Base-by-base conservation (phyloP, 2,329 filamentous ascomycete species). In the Dissoconium aciculare region DNA sequence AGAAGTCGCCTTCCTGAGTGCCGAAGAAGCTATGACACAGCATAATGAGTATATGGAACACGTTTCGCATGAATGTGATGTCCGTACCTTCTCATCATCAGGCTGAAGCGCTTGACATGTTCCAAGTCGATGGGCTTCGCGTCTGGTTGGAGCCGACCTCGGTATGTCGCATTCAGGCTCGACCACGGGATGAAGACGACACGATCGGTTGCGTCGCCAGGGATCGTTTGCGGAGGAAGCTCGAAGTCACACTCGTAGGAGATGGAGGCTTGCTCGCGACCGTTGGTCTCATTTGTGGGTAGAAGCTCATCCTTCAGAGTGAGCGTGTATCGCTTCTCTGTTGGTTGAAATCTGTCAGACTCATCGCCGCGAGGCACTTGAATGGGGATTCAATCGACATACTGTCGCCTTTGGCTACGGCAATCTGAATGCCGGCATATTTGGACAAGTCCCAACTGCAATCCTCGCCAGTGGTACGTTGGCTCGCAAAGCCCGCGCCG, bases 401-500 rank as follows among this genome's bases (percentile, higher is more conserved):
- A 55, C 63, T 62, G 47, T 81, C 77, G 11, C 63, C 59, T 27
- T 60, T 52, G 5, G 48, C 52, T 4, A 79, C 48, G 23, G 60
- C 49, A 4, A 83, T 42, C 39, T 64, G 52, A 14, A 83, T 55
- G 3, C 78, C 78, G 27, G 71, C 64, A 43, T 74, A 78, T 8
- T 43, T 47, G 1, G 66, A 67, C 5, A 89, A 55, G 44, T 89
- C 67, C 67, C 77, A 78, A 14, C 57, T 56, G 10, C 63, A 55
- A 23, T 66, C 57, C 5, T 72, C 69, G 23, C 54, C 55, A 3
- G 62, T 64, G 4, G 76, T 83, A 27, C 76, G 69, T 51, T 87
- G 82, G 4, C 75, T 81, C 6, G 81, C 81, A 49, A 91, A 89
- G 4, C 82, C 82, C 1, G 82, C 81, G 16, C 79, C 80, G 15